A percentile compares a stretch with the other conserved stretches of the same genome.
phyloP scores from a whole-genome alignment of 768 basidiomycete genomes.

The Suillus sp. region DNA sequence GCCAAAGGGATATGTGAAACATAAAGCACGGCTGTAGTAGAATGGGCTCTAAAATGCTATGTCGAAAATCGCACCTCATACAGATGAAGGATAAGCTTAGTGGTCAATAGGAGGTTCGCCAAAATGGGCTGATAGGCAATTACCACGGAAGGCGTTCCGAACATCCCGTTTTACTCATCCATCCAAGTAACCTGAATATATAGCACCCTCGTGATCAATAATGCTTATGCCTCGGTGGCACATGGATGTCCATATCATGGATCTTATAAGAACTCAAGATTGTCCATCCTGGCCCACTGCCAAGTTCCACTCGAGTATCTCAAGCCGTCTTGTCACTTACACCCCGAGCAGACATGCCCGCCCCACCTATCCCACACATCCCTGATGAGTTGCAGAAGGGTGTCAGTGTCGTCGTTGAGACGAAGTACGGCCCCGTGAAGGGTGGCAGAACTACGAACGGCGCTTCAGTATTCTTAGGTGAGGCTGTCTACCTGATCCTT shows the following conservation, averaged over 20 bases:
- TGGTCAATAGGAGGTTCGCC: background rate
- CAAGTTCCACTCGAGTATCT: background rate
- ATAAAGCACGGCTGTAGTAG: slow-evolving; percentile 9
- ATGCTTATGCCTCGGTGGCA: background rate
- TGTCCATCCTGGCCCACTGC: background rate
- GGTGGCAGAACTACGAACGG: slow-evolving; percentile 66
- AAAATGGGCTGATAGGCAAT: background rate
- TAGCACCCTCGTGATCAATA: slow-evolving; percentile 1
- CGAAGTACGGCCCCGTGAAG: slow-evolving; percentile 54
- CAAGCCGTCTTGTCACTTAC: background rate
- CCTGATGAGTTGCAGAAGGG: slow-evolving; percentile 55
- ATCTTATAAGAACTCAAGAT: slow-evolving; percentile 5
- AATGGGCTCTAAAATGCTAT: background rate
- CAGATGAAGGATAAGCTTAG: too few relatives aligned
- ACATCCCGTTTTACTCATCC: slow-evolving; percentile 11
- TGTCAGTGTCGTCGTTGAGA: slow-evolving; percentile 50
- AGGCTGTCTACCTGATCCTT: slow-evolving; percentile 9
- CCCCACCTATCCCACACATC: slow-evolving; percentile 40
- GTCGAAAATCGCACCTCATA: background rate
- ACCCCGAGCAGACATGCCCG: background rate
- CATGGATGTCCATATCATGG: slow-evolving; percentile 1
- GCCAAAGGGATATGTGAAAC: slow-evolving; percentile 46
- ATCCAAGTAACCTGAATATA: background rate
- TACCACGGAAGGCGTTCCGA: slow-evolving; percentile 2
- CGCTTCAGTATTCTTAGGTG: slow-evolving; percentile 66